Conservation (phyloP, 305 asterid genomes). For the Fraxinus greggii region DNA sequence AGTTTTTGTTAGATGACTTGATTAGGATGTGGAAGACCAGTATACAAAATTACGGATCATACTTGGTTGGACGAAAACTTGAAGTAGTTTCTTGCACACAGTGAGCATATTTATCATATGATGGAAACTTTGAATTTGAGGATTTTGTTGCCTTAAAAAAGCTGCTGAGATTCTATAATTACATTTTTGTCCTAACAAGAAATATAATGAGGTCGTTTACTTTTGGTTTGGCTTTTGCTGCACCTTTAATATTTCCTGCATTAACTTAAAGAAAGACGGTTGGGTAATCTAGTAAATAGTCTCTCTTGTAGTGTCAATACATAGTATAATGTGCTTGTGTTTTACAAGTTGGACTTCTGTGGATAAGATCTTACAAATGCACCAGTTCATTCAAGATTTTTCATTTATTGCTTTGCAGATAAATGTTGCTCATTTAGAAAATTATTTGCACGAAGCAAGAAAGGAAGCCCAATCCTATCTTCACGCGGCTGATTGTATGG, state of each 20-base stretch:
- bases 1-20: background rate
- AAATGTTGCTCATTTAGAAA: slow-evolving; percentile 96
- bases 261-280: background rate
- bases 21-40: background rate
- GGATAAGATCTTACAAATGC: background rate
- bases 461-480: slow-evolving; percentile 95
- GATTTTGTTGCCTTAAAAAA: background rate
- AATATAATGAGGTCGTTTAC: background rate
- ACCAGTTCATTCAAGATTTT: background rate
- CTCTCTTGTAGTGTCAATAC: background rate
- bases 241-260: background rate
- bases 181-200: background rate
- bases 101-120: background rate
- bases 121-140: background rate
- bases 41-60: background rate
- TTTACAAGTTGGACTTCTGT: background rate
- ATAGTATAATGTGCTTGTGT: background rate
- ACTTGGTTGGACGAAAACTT: background rate
- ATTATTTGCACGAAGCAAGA: slow-evolving; percentile 94
- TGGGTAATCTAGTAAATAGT: background rate
- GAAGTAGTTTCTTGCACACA: background rate
- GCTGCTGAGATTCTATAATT: background rate
- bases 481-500: slow-evolving; percentile 89
- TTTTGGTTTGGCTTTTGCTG: background rate
- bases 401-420: slow-evolving; percentile 48